Evolutionary conservation across 2,329 filamentous ascomycete genomes (phyloP).

Genomic region (Exutisphaerella laricina): DNA sequence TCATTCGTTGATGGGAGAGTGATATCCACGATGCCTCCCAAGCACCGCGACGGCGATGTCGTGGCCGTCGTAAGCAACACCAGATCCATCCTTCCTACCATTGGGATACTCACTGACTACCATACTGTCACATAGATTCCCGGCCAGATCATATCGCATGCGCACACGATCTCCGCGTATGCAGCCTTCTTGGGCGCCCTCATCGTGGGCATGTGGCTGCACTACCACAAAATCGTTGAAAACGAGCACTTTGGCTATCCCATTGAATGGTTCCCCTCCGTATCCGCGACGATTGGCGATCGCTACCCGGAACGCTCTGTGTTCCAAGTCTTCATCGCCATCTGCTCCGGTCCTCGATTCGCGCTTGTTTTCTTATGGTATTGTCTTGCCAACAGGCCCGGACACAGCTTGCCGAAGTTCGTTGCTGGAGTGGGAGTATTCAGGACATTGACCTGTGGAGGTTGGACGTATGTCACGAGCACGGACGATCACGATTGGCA

Average conservation of each 20-base stretch:
- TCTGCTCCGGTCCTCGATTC: slow-evolving; percentile 92
- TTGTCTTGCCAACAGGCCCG: slow-evolving; percentile 69
- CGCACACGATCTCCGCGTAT: slow-evolving; percentile 80
- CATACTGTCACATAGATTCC: slow-evolving; percentile 61
- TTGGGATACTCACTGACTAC: slow-evolving; percentile 12
- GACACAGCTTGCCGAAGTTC: slow-evolving; percentile 70
- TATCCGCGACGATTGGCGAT: slow-evolving; percentile 81
- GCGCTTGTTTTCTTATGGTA: slow-evolving; percentile 89
- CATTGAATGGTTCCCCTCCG: slow-evolving; percentile 38
- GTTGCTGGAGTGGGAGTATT: slow-evolving; percentile 75
- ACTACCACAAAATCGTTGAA: slow-evolving; percentile 95
- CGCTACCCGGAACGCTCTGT: slow-evolving; percentile 93
- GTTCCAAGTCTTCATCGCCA: slow-evolving; percentile 95
- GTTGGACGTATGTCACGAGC: slow-evolving; percentile 97
- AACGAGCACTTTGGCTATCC: slow-evolving; percentile 72
- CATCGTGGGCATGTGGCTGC: slow-evolving; percentile 68
- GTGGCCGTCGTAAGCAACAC: slow-evolving; percentile 50
- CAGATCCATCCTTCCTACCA: slow-evolving; percentile 9
- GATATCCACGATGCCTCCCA: slow-evolving; percentile 52
- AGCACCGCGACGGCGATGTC: slow-evolving; percentile 58
- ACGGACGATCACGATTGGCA: slow-evolving; percentile 99
- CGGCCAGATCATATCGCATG: slow-evolving; percentile 84
- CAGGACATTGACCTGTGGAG: slow-evolving; percentile 87
- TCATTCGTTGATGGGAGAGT: slow-evolving; percentile 9
- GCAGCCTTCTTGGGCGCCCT: slow-evolving; percentile 81